A percentile compares a stretch with the other conserved stretches of the same genome.
Evolutionary conservation across 2,329 filamentous ascomycete species (phyloP).

Genomic region (Cercospora janseana): DNA sequence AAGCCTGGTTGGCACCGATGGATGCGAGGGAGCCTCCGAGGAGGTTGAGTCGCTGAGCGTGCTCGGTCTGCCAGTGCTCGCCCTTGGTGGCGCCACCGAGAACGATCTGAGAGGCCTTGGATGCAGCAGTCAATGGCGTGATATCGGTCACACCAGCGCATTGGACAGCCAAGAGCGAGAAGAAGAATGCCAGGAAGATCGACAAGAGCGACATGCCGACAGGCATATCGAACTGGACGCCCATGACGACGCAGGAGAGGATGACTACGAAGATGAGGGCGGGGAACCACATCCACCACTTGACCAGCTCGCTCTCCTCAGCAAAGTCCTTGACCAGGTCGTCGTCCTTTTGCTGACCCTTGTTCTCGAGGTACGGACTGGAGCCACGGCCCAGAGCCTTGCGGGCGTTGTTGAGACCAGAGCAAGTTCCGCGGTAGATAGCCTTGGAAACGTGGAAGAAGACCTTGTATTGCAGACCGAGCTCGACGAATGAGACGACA

Average conservation of each 20-base stretch:
- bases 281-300: slow-evolving; percentile 54
- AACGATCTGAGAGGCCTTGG: slow-evolving; percentile 68
- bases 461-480: slow-evolving; percentile 38
- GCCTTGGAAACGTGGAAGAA: slow-evolving; percentile 51
- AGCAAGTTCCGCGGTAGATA: slow-evolving; percentile 48
- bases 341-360: slow-evolving; percentile 41
- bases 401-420: slow-evolving; percentile 43
- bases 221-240: slow-evolving; percentile 56
- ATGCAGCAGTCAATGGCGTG: slow-evolving; percentile 63
- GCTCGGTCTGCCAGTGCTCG: slow-evolving; percentile 48
- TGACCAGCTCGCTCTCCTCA: slow-evolving; percentile 48
- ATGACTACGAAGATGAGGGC: slow-evolving; percentile 51
- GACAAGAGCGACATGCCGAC: slow-evolving; percentile 58
- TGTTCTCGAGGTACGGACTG: slow-evolving; percentile 44
- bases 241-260: slow-evolving; percentile 50
- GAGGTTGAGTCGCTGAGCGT: slow-evolving; percentile 64
- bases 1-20: slow-evolving; percentile 44
- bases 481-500: slow-evolving; percentile 49
- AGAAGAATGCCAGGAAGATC: slow-evolving; percentile 58
- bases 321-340: slow-evolving; percentile 54
- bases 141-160: slow-evolving; percentile 55
- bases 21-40: slow-evolving; percentile 55
- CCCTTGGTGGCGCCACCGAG: slow-evolving; percentile 63
- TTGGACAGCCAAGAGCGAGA: slow-evolving; percentile 61
- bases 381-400: slow-evolving; percentile 45